Evolutionary conservation across 768 basidiomycete species (phyloP), one percentile per base, ranked within the genome.

Genomic region (Scleroderma citrinum): DNA sequence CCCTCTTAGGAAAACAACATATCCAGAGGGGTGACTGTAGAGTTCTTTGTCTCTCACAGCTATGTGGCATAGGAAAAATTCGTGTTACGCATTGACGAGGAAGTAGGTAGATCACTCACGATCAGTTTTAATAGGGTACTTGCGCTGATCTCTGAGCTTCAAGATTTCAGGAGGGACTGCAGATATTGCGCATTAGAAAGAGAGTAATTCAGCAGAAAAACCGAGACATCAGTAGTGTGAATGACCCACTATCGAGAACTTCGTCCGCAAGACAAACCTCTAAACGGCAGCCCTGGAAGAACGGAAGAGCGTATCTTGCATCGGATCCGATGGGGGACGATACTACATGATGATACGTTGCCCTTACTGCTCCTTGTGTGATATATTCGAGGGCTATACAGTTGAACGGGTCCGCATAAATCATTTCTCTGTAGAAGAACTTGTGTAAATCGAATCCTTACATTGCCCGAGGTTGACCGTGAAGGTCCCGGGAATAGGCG

Each of bases 31-130:
- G 56, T 83, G 77, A 19, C 69, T 70, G 53, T 82, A 80, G 57
- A 87, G 92, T 57, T 91, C 89, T 1, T 75, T 58, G 56, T 85
- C 89, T 62, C 91, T 91, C 16, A 90, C 80, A n/a, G 89, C 89
- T 91, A 50, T 26, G 14, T 14, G 16, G 1, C 29, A 24, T n/a
- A 41, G 17, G 24, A 5, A 16, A 19, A 14, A n/a, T n/a, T 26
- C 17, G 17, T 12, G 3, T 23, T 14, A 12, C 5, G 26, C n/a
- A 12, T 24, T 29, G 30, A 10, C 6, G 7, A n/a, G 26, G 8
- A 29, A 29, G n/a, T n/a, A n/a, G n/a, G n/a, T n/a, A 35, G 7
- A 8, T 7, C 6, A 68, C 82, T 57, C 60, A 89, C 87, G 83
- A 34, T 87, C 87, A 1, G 82, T 82, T 14, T 70, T 64, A 1